These are phyloP conservation scores for Plenodomus biglobosus DNA, from an alignment of 2,329 filamentous ascomycete species.

Conservation along the genomic window DNA sequence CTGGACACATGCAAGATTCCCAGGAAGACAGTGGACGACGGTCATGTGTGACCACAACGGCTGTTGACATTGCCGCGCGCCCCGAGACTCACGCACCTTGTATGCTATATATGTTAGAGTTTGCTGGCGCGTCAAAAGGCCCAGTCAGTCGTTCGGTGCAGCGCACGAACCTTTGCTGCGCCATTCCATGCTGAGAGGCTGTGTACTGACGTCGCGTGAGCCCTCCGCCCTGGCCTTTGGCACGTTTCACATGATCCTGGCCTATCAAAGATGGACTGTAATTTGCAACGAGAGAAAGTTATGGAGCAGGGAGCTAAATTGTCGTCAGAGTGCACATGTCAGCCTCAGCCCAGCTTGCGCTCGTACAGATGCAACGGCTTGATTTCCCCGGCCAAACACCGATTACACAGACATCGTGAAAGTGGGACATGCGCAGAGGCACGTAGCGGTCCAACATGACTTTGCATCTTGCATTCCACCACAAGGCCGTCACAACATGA, in stretches of 20 bases:
- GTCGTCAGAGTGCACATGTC: constrained; percentile 5
- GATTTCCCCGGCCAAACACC: background rate
- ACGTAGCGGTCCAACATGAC: background rate
- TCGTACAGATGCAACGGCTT: constrained; percentile 8
- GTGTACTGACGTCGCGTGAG: constrained; percentile 22
- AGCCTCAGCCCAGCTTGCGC: constrained; percentile 11
- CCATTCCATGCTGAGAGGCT: constrained; percentile 22
- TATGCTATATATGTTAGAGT: constrained; percentile 29
- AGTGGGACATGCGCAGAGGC: background rate
- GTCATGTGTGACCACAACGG: constrained; percentile 9
- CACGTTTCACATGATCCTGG: constrained; percentile 12
- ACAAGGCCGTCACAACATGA: too few species aligned
- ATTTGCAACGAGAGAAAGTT: constrained; percentile 18
- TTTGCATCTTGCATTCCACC: background rate
- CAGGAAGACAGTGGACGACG: constrained; percentile 14
- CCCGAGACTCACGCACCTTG: constrained; percentile 10
- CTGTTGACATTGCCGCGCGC: constrained; percentile 16
- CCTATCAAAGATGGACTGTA: constrained; percentile 11
- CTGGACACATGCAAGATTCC: constrained; percentile 12
- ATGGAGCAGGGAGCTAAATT: constrained; percentile 11
- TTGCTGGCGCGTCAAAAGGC: constrained; percentile 11
- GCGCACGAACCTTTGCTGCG: constrained; percentile 25
- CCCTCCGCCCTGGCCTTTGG: constrained; percentile 18
- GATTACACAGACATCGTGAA: constrained; percentile 1
- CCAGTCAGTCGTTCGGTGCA: constrained; percentile 5